These are phyloP conservation scores for Lentinula novae-zelandiae DNA, from an alignment of 1,284 basidiomycete genomes.

Conservation along the genomic window DNA sequence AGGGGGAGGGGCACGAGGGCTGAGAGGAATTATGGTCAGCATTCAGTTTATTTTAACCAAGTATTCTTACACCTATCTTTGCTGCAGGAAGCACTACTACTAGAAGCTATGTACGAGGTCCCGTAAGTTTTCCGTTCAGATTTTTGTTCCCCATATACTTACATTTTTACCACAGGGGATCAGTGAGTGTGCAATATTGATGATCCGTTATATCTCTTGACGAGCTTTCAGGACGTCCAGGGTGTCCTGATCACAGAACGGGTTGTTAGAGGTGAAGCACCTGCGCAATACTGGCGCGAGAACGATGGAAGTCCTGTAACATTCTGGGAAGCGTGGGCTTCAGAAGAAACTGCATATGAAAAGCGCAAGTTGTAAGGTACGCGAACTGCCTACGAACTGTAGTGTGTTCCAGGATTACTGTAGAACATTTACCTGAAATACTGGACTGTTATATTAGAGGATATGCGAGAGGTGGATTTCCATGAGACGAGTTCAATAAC, in stretches of 20 bases:
- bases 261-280: conserved; percentile 35
- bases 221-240: conserved; percentile 32
- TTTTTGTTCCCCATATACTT: background rate
- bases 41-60: background rate
- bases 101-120: conserved; percentile 90
- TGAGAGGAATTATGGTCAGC: conserved; percentile 83
- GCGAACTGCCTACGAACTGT: conserved; percentile 18
- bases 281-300: conserved; percentile 41
- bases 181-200: conserved; percentile 22
- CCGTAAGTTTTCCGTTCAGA: conserved; percentile 59
- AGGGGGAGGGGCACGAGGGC: conserved; percentile 86
- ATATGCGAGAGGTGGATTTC: background rate
- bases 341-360: conserved; percentile 33
- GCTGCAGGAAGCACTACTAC: conserved; percentile 64
- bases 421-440: background rate
- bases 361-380: background rate
- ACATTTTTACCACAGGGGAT: conserved; percentile 26
- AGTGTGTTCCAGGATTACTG: background rate
- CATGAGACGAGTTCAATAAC: background rate
- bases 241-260: conserved; percentile 44
- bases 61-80: background rate
- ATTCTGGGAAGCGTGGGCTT: conserved; percentile 49
- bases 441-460: background rate
- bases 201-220: background rate
- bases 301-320: conserved; percentile 31